Percentiles rank a stretch among this genome's conserved stretches.
Evolutionary conservation across 495 filamentous ascomycete genomes (phyloP).

Genomic region (Xylaria acuta): DNA sequence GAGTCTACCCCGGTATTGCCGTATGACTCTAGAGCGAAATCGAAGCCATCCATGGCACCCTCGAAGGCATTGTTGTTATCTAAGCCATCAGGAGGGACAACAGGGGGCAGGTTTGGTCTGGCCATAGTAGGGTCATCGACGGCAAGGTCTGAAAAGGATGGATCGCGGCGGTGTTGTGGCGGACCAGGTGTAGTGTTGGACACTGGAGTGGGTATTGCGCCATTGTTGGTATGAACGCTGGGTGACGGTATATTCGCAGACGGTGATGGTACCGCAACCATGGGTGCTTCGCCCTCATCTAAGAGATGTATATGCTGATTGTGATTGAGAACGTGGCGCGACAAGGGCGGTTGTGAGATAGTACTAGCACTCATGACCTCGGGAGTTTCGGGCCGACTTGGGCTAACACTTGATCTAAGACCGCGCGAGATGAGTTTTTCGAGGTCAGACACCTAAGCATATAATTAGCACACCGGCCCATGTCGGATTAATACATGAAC

Average conservation of each 20-base stretch:
- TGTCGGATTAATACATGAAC: conserved; percentile 20
- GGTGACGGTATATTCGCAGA: conserved; percentile 36
- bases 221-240: conserved; percentile 19
- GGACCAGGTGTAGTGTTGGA: conserved; percentile 30
- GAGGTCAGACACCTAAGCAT: conserved; percentile 50
- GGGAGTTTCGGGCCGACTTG: conserved; percentile 31
- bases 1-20: conserved; percentile 40
- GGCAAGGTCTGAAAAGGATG: conserved; percentile 32
- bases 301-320: conserved; percentile 38
- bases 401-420: conserved; percentile 29
- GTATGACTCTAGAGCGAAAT: conserved; percentile 43
- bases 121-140: conserved; percentile 34
- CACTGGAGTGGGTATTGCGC: conserved; percentile 36
- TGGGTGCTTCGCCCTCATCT: conserved; percentile 37
- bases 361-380: conserved; percentile 28
- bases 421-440: conserved; percentile 51
- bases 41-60: conserved; percentile 44
- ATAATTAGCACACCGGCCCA: not conserved
- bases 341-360: conserved; percentile 29
- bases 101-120: conserved; percentile 33
- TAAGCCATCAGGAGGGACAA: conserved; percentile 36
- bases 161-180: conserved; percentile 32
- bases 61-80: conserved; percentile 47
- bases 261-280: conserved; percentile 34
- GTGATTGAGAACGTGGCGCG: conserved; percentile 30